These are phyloP conservation scores for Anisodus tanguticus DNA, from an alignment of 257 asterid species.

Conservation along the genomic window DNA sequence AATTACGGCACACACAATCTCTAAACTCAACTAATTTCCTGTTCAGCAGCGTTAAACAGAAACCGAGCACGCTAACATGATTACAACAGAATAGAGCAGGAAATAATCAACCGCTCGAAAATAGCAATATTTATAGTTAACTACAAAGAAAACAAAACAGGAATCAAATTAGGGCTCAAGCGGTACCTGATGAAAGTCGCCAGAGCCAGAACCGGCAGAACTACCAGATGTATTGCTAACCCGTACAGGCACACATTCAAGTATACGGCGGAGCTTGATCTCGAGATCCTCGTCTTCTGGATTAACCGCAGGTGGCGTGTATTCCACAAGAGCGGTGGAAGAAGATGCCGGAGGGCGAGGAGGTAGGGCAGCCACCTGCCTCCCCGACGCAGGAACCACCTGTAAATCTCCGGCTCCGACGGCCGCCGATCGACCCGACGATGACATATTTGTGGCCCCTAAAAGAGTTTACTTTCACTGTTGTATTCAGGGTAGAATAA, in stretches of 20 bases:
- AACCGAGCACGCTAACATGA: neutral
- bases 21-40: neutral
- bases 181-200: slow-evolving; percentile 96
- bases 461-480: neutral
- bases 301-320: slow-evolving; percentile 59
- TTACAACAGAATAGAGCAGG: neutral
- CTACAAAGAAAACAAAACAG: neutral
- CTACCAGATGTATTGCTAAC: slow-evolving; percentile 96
- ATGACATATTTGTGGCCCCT: slow-evolving; percentile 36
- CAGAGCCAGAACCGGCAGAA: slow-evolving; percentile 99
- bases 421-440: slow-evolving; percentile 55
- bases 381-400: slow-evolving; percentile 59
- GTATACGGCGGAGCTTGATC: slow-evolving; percentile 89
- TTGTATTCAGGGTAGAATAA: neutral
- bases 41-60: neutral
- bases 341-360: slow-evolving; percentile 54
- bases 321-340: slow-evolving; percentile 75
- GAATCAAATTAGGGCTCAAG: neutral
- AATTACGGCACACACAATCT: neutral
- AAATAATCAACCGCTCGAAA: neutral
- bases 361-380: slow-evolving; percentile 51
- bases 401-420: slow-evolving; percentile 69
- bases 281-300: slow-evolving; percentile 96
- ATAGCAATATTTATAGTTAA: neutral
- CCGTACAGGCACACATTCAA: slow-evolving; percentile 93